Percentiles rank a stretch among this genome's conserved stretches.
These are phyloP conservation scores for Nannochloris sp. DNA, from an alignment of 139 green algal species.

Conservation along the genomic window DNA sequence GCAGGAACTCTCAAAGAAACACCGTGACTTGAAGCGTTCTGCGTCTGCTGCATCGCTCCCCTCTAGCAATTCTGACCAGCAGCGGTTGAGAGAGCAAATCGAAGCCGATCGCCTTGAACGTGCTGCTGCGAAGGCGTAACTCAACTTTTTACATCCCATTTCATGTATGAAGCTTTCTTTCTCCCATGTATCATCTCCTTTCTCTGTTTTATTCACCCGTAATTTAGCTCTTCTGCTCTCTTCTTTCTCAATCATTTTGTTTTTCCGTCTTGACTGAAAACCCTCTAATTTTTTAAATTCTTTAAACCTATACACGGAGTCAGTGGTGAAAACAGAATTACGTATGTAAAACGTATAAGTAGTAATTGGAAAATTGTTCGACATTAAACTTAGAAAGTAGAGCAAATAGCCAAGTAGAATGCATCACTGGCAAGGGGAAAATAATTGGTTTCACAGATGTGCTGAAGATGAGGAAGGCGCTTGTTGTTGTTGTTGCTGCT, in stretches of 20 bases:
- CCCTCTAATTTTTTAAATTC: neutral
- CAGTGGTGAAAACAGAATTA: too few relatives aligned
- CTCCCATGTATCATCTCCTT: neutral
- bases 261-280: neutral
- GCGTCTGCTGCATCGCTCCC: neutral
- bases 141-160: neutral
- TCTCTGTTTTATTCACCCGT: neutral
- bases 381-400: too few relatives aligned
- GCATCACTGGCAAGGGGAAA: too few relatives aligned
- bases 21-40: conserved; percentile 5
- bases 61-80: neutral
- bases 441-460: too few relatives aligned
- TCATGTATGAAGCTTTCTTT: neutral
- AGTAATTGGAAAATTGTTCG: too few relatives aligned
- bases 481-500: too few relatives aligned
- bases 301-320: neutral
- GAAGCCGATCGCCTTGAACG: conserved; percentile 31
- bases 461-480: too few relatives aligned
- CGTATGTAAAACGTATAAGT: too few relatives aligned
- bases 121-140: neutral
- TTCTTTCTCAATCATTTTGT: neutral
- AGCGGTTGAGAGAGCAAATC: conserved; percentile 9
- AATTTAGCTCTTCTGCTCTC: neutral
- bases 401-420: too few relatives aligned
- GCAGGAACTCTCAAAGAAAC: conserved; percentile 25